Base-by-base conservation (phyloP, 768 basidiomycete genomes). In the Amanita fuliginea region DNA sequence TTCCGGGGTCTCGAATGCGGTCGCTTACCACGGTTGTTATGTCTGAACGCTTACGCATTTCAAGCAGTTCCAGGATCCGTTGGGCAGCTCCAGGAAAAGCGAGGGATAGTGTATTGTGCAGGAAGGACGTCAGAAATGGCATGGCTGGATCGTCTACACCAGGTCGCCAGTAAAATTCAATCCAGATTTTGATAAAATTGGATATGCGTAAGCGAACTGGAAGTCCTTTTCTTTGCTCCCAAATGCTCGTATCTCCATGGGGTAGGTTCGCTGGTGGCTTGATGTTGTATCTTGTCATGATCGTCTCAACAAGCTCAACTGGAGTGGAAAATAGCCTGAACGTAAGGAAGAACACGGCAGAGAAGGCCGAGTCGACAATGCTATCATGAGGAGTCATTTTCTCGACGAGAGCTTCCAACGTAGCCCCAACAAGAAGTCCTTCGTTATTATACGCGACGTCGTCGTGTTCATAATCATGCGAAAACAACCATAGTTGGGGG, bases 301-400 rank as follows among this genome's bases (percentile, higher is more conserved):
- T 68, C 0, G 83, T 76, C 18, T 83, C 78, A 7, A 90, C 76
- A 22, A 99, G 76, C 43, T 87, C 81, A 6, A 66, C 46, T 1
- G 96, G 87, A 0, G 84, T 77, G 2, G 86, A 80, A 67, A 96
- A 97, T 49, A 97, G 67, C 26, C 95, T 81, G 74, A 98, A 99
- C 0, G 94, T 97, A 58, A 94, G 73, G 73, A 94, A 94, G 71
- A 99, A 98, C 26, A 93, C 85, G 4, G 83, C 78, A 11, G 84
- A 77, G 63, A 97, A 94, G 0, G 82, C 79, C 14, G 86, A 72
- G 59, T 97, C 94, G 48, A 92, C 90, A 39, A 93, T 77, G 51
- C 81, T 83, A 60, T 92, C 91, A 60, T 96, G 90, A 4, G 94
- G 92, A 16, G 95, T 95, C 83, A 98, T 86, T 68, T 91, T 93